phyloP scores from a whole-genome alignment of 306 rosid genomes.

The Medicago arabica region DNA sequence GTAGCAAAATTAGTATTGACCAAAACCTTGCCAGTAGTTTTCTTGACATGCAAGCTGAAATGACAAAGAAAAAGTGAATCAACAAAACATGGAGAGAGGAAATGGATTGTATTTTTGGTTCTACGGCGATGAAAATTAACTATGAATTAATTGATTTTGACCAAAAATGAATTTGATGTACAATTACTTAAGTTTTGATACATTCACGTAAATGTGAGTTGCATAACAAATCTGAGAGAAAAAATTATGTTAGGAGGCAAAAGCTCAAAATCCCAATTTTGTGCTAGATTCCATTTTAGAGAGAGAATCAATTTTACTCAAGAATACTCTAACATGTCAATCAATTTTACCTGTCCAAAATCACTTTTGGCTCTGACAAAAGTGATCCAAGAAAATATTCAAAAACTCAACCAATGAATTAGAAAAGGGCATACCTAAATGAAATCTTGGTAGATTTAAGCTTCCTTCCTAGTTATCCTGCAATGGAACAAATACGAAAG shows the following conservation, averaged over 20 bases:
- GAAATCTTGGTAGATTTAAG: constrained; percentile 54
- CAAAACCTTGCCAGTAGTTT: constrained; percentile 41
- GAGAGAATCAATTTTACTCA: neutral
- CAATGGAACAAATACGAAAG: constrained; percentile 35
- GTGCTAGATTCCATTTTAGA: neutral
- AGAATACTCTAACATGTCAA: too few relatives aligned
- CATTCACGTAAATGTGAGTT: neutral
- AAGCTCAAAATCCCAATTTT: neutral
- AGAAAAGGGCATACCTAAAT: constrained; percentile 46
- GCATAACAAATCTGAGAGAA: neutral
- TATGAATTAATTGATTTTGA: neutral
- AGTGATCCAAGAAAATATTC: neutral
- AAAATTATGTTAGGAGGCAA: neutral
- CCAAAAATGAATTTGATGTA: neutral
- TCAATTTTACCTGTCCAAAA: neutral
- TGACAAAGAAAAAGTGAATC: constrained; percentile 20
- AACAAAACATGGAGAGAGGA: neutral
- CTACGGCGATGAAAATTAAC: neutral
- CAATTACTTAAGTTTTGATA: neutral
- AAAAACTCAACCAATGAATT: constrained; percentile 20
- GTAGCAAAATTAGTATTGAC: constrained; percentile 40
- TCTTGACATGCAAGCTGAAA: constrained; percentile 44
- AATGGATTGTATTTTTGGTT: neutral
- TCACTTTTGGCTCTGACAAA: neutral
- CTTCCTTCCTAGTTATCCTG: constrained; percentile 95